Base-by-base conservation (phyloP, 1,284 basidiomycete genomes). In the Sporisorium iseilematis-ciliati region DNA sequence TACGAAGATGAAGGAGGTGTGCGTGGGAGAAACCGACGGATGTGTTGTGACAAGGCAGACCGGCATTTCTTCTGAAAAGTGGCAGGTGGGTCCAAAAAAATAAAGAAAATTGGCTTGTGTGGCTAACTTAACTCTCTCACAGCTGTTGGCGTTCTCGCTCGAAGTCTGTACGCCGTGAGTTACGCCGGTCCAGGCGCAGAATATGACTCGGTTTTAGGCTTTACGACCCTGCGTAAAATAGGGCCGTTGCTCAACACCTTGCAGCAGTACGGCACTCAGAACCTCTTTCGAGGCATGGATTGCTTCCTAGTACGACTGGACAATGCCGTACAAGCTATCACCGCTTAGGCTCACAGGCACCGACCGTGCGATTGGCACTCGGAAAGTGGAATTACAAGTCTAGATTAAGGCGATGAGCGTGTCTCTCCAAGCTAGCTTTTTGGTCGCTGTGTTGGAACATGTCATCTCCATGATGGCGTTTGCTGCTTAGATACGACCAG, bases 401-500 rank as follows among this genome's bases (percentile, higher is more conserved):
- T 50, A 50, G 31, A 23, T 33, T 50, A 20, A 50, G n/a, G 49
- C 49, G n/a, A 33, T 50, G 49, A 50, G 49, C 21, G 26, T 5
- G 20, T 20, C 48, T 20, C 4, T 20, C 8, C 23, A 5, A n/a
- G 49, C 49, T 33, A 50, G 11, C 31, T 35, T 50, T 50, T 35
- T 23, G 12, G 7, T 35, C 10, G 49, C 31, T 21, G 20, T 35
- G 26, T 50, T 8, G n/a, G 33, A 38, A 20, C 31, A 12, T 12
- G 20, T 50, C 49, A 21, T 14, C 46, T 29, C 46, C 20, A 31
- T 20, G 31, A 1, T 48, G 23, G 23, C 46, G 16, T 29, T 12
- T 48, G 5, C 10, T 42, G 43, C 53, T 84, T 83, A 88, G 56
- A 89, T 83, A 25, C 96, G 89, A 14, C 95, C 95, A 48, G 92